Evolutionary conservation across 768 basidiomycete genomes (phyloP).

Genomic region (Lactifluus piperatus): DNA sequence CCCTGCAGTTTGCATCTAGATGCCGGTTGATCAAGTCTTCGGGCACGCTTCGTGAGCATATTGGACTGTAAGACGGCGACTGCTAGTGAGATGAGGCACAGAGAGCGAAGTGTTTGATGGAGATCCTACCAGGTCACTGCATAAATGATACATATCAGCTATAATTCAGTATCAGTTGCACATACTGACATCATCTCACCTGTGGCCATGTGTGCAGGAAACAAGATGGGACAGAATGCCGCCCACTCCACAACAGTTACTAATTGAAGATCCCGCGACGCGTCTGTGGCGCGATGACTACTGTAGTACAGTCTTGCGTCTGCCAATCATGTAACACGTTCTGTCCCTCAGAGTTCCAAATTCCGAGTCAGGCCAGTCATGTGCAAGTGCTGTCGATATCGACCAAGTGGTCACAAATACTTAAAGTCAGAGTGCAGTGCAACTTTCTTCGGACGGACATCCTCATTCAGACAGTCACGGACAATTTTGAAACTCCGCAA

Average conservation of each 20-base stretch:
- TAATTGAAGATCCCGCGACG: background rate
- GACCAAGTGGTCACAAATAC: too few species aligned
- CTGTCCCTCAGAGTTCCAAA: background rate
- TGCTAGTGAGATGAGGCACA: background rate
- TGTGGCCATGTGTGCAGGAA: background rate
- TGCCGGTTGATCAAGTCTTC: conserved; percentile 13
- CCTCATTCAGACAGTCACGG: too few species aligned
- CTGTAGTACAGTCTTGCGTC: background rate
- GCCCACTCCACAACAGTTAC: too few species aligned
- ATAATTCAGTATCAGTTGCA: background rate
- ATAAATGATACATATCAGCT: background rate
- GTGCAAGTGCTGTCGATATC: too few species aligned
- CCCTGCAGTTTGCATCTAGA: conserved; percentile 13
- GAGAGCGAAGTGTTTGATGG: background rate
- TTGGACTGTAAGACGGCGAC: conserved; percentile 4
- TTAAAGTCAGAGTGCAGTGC: too few species aligned
- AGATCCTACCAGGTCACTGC: conserved; percentile 11
- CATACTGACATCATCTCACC: background rate
- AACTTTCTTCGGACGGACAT: too few species aligned
- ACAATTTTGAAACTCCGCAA: too few species aligned
- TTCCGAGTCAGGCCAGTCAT: background rate
- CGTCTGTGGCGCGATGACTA: background rate
- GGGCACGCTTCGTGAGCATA: conserved; percentile 11
- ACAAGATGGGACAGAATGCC: background rate
- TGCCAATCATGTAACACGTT: background rate